A percentile compares a stretch with the other conserved stretches of the same genome.
Conservation (phyloP, 163 green algal genomes). For the Scenedesmus sp. region DNA sequence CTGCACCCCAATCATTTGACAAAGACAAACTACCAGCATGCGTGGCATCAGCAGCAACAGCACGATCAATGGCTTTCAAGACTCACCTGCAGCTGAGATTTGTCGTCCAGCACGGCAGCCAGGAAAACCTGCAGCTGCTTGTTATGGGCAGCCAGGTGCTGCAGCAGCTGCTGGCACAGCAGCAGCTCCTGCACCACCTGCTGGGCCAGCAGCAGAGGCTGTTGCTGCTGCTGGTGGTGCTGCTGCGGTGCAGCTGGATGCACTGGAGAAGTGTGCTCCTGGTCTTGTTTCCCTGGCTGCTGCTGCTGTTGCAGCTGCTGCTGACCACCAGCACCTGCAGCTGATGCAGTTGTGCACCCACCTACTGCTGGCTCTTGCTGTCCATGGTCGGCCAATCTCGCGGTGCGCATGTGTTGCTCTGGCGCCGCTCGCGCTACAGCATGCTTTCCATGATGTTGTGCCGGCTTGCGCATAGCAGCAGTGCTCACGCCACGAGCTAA, state of each 20-base stretch:
- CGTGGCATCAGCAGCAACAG: not conserved
- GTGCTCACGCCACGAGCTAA: not conserved
- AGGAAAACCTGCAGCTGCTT: slow-evolving; percentile 1
- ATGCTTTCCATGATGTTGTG: not conserved
- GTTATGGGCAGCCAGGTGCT: not conserved
- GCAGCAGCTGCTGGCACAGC: slow-evolving; percentile 1
- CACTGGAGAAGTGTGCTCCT: not conserved
- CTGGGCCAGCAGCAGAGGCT: not conserved
- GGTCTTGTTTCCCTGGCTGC: not conserved
- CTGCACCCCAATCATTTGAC: too few relatives aligned
- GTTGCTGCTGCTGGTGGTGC: not conserved
- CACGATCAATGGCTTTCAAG: not conserved
- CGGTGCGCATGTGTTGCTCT: not conserved
- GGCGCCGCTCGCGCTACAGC: not conserved
- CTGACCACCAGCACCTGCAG: not conserved
- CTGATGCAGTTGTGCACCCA: not conserved
- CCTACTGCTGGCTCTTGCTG: not conserved
- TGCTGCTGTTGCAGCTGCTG: slow-evolving; percentile 3
- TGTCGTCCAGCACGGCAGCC: not conserved
- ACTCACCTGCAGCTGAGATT: not conserved
- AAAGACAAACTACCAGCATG: not conserved
- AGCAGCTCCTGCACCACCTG: slow-evolving; percentile 14
- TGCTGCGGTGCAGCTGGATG: not conserved
- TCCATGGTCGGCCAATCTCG: not conserved
- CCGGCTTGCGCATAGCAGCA: not conserved